Evolutionary conservation across 2,329 filamentous ascomycete species (phyloP).

Genomic region (Rutstroemia sp.): DNA sequence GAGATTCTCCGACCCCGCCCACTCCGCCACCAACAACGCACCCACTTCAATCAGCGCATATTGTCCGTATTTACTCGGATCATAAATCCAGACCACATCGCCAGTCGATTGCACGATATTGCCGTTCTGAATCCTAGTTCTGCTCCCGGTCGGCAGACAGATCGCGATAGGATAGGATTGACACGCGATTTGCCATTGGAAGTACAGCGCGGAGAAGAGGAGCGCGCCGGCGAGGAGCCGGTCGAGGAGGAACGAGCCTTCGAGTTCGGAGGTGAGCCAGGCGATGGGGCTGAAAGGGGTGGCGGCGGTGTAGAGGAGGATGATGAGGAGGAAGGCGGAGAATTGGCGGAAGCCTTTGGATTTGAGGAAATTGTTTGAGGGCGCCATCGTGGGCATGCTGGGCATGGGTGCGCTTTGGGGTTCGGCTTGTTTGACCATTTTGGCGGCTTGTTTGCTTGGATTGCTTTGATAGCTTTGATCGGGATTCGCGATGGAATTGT

Average conservation of each 20-base stretch:
- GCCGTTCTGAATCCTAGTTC: not conserved
- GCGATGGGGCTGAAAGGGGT: conserved; percentile 18
- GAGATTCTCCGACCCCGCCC: conserved; percentile 11
- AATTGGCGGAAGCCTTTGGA: not conserved
- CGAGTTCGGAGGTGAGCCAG: conserved; percentile 12
- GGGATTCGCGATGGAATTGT: not conserved
- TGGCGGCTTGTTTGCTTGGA: not conserved
- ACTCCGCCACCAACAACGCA: conserved; percentile 8
- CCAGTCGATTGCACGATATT: not conserved
- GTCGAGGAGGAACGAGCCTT: conserved; percentile 16
- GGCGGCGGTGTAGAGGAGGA: conserved; percentile 15
- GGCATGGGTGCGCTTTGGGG: conserved; percentile 1
- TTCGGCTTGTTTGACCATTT: conserved; percentile 7
- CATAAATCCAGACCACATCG: conserved; percentile 13
- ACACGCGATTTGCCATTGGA: conserved; percentile 19
- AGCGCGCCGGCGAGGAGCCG: conserved; percentile 14
- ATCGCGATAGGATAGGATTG: conserved; percentile 10
- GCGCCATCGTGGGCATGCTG: not conserved
- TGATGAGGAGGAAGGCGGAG: not conserved
- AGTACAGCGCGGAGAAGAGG: conserved; percentile 15
- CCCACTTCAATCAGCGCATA: conserved; percentile 10
- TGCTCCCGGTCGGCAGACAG: not conserved
- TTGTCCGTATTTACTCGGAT: conserved; percentile 16
- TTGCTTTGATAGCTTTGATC: too few species aligned
- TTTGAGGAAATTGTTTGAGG: not conserved